Conservation (phyloP, 2,329 filamentous ascomycete species). For the Cladosporium austrohemisphaericum region DNA sequence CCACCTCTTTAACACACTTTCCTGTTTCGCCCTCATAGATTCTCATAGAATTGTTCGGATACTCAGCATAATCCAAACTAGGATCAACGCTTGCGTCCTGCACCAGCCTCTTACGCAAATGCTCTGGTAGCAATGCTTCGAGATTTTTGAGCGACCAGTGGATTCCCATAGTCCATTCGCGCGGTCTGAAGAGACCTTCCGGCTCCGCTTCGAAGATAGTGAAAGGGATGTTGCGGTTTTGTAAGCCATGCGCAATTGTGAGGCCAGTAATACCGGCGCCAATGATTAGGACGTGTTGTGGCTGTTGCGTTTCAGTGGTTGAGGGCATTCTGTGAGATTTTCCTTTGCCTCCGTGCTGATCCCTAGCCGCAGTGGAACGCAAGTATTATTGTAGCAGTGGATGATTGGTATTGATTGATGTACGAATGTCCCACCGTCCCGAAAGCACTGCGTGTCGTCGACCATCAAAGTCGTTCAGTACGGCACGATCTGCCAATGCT, state of each 20-base stretch:
- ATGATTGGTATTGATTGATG: too few relatives aligned
- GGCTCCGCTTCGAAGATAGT: conserved; percentile 21
- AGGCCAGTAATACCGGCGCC: conserved; percentile 22
- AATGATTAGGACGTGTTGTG: conserved; percentile 23
- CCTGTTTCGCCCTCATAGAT: conserved; percentile 46
- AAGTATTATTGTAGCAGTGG: too few relatives aligned
- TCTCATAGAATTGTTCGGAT: too few relatives aligned
- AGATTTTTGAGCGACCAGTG: conserved; percentile 59
- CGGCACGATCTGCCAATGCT: too few relatives aligned
- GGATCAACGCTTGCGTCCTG: conserved; percentile 53
- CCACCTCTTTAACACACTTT: conserved; percentile 26
- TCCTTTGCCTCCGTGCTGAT: too few relatives aligned
- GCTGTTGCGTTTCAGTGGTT: too few relatives aligned
- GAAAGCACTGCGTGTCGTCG: too few relatives aligned
- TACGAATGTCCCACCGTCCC: too few relatives aligned
- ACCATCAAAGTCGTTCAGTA: too few relatives aligned
- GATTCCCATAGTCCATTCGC: conserved; percentile 58
- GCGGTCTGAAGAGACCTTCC: not conserved
- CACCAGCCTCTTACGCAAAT: conserved; percentile 45
- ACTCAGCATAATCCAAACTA: too few relatives aligned
- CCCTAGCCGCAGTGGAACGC: too few relatives aligned
- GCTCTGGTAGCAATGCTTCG: conserved; percentile 48
- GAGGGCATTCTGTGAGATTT: too few relatives aligned
- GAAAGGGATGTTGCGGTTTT: conserved; percentile 18
- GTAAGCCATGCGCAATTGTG: conserved; percentile 19